These are phyloP conservation scores for Fusarium lateritium DNA, from an alignment of 2,329 filamentous ascomycete genomes.

Conservation along the genomic window DNA sequence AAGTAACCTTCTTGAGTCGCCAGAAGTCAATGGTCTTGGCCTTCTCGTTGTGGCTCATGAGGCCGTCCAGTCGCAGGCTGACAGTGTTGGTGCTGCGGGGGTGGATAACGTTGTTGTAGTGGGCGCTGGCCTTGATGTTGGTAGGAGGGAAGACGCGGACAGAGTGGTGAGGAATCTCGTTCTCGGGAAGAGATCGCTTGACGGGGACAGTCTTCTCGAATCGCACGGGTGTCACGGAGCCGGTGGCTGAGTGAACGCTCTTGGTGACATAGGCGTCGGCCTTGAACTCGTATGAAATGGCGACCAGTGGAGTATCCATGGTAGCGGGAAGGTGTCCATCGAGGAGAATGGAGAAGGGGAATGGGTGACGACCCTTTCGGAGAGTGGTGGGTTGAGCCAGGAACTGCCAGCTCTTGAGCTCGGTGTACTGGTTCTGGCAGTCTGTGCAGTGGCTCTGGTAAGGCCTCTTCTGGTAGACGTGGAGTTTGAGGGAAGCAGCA, in stretches of 20 bases:
- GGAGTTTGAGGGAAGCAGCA: conserved; percentile 78
- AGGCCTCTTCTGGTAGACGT: conserved; percentile 84
- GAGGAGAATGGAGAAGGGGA: conserved; percentile 91
- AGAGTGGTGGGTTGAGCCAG: conserved; percentile 70
- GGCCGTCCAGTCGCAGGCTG: conserved; percentile 86
- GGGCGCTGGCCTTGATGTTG: conserved; percentile 88
- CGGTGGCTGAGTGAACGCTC: conserved; percentile 60
- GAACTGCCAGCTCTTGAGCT: conserved; percentile 86
- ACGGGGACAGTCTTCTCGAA: conserved; percentile 79
- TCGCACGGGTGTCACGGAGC: conserved; percentile 66
- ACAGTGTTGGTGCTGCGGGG: conserved; percentile 87
- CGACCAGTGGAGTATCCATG: conserved; percentile 79
- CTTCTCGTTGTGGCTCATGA: conserved; percentile 78
- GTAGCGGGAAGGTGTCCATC: conserved; percentile 88
- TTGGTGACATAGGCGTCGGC: conserved; percentile 75
- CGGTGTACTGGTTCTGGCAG: conserved; percentile 79
- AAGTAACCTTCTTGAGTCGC: conserved; percentile 91
- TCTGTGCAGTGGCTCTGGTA: conserved; percentile 83
- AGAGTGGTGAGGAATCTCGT: conserved; percentile 87
- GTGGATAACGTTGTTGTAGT: conserved; percentile 86
- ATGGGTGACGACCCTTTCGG: conserved; percentile 75
- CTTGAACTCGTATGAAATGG: conserved; percentile 84
- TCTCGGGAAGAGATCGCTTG: conserved; percentile 80
- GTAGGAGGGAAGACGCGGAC: conserved; percentile 97
- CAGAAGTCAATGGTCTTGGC: conserved; percentile 83